A percentile compares a stretch with the other conserved stretches of the same genome.
Conservation (phyloP, 495 filamentous ascomycete genomes). For the Hypoxylon lienhwacheense region DNA sequence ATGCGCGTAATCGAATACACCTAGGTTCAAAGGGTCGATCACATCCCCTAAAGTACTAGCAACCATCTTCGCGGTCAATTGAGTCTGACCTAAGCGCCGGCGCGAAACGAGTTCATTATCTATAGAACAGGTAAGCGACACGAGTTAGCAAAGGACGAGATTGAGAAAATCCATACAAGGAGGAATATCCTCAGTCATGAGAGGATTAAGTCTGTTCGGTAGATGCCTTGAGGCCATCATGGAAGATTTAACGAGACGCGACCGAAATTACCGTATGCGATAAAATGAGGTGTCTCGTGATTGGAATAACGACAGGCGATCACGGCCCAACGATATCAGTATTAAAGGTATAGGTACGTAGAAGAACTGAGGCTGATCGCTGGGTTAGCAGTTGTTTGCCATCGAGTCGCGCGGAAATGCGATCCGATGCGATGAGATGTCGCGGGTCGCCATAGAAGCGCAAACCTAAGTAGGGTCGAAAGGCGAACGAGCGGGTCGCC, state of each 20-base stretch:
- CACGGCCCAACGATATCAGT: background rate
- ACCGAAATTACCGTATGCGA: constrained; percentile 26
- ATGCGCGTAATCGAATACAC: constrained; percentile 93
- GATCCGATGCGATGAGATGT: constrained; percentile 27
- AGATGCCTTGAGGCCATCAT: constrained; percentile 66
- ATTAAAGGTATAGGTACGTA: constrained; percentile 28
- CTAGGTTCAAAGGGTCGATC: constrained; percentile 72
- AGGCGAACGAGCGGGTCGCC: constrained; percentile 35
- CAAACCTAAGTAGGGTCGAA: constrained; percentile 10
- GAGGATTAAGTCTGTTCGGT: constrained; percentile 72
- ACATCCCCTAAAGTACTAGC: constrained; percentile 63
- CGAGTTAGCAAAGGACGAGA: background rate
- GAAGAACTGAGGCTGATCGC: constrained; percentile 25
- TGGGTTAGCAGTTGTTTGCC: constrained; percentile 38
- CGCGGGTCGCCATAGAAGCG: constrained; percentile 31
- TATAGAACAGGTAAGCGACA: constrained; percentile 50
- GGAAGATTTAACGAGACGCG: constrained; percentile 32
- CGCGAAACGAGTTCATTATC: constrained; percentile 81
- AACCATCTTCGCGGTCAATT: constrained; percentile 76
- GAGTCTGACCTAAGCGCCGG: constrained; percentile 88
- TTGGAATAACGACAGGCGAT: constrained; percentile 8
- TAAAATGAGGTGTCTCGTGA: constrained; percentile 6
- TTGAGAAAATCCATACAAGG: constrained; percentile 49
- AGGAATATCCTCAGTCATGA: constrained; percentile 72
- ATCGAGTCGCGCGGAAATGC: constrained; percentile 25